phyloP scores from a whole-genome alignment of 2,329 filamentous ascomycete genomes.

The Cladosporium halotolerans region DNA sequence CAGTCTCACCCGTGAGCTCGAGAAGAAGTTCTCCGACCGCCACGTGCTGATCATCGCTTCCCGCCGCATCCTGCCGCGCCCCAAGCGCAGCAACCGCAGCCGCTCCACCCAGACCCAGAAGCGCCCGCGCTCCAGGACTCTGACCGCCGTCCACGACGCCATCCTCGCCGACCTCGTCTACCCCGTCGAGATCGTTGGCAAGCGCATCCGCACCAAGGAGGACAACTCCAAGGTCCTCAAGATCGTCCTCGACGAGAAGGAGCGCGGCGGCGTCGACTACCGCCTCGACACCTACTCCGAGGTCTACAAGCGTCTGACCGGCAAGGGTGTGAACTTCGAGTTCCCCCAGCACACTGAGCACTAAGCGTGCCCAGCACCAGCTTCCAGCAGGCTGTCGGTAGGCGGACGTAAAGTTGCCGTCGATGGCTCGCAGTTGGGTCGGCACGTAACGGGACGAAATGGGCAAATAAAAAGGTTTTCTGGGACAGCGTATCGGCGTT shows the following conservation, averaged over 20 bases:
- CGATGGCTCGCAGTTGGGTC: slow-evolving; percentile 1
- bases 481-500: slow-evolving; percentile 11
- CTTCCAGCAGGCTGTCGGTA: slow-evolving; percentile 4
- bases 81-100: slow-evolving; percentile 95
- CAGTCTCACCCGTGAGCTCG: slow-evolving; percentile 98
- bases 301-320: slow-evolving; percentile 97
- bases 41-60: slow-evolving; percentile 98
- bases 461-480: slow-evolving; percentile 6
- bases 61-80: slow-evolving; percentile 96
- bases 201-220: slow-evolving; percentile 97
- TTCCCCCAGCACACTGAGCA: slow-evolving; percentile 90
- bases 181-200: slow-evolving; percentile 99
- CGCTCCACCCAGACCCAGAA: slow-evolving; percentile 98
- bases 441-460: neutral
- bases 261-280: slow-evolving; percentile 98
- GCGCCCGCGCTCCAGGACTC: slow-evolving; percentile 94
- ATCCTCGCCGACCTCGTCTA: slow-evolving; percentile 98
- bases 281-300: slow-evolving; percentile 98
- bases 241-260: slow-evolving; percentile 99
- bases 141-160: slow-evolving; percentile 97
- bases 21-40: slow-evolving; percentile 99
- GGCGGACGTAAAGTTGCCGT: slow-evolving; percentile 8
- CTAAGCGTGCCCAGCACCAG: slow-evolving; percentile 48
- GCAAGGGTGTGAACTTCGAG: slow-evolving; percentile 95
- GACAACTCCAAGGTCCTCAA: slow-evolving; percentile 98